Base-by-base conservation (phyloP, 129 eudicot species). In the Artemisia annua region DNA sequence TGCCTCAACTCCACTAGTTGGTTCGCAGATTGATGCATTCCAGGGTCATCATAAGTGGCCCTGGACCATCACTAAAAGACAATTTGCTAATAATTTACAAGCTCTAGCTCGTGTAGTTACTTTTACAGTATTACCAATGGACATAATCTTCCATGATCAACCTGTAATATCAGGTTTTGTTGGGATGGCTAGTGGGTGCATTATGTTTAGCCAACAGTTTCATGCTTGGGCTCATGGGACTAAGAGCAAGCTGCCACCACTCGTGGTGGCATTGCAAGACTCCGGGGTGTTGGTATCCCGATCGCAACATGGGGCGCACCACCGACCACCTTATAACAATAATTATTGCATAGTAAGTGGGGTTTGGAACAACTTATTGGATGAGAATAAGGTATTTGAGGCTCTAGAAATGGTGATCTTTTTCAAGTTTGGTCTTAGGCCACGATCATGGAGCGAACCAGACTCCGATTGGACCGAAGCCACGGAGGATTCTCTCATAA, bases 21-120 rank as follows among this genome's bases (percentile, higher is more conserved):
- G 98, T 2, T 22, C 85, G 22, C 98, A 94, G 52, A 94, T 94
- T 5, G 97, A 94, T 17, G 98, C 93, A 0, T 94, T 94, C 19
- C 97, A 94, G 51, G 98, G 98, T 11, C 98, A 94, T 62, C 98
- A 94, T 57, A 90, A 75, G 44, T 88, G 92, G 90, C 97, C 99
- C 7, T 90, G 99, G 97, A 86, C 91, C 2, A 94, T 94, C 70
- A 90, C 97, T 2, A 72, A 79, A 58, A 87, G 99, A 3, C 75
- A 90, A 57, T 86, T 90, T 54, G 89, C 99, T 15, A 94, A 94
- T 82, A 94, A 94, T 49, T 82, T 94, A 12, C 89, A 94, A 12
- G 82, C 99, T 1, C 71, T 90, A 35, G 97, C 93, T 0, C 87
- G 89, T 6, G 89, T 75, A 43, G 48, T 86, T 0, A 83, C 91